Evolutionary conservation across 192 early-diverging fungal genomes (phyloP), one percentile per base, ranked within the genome.

Genomic region (Backusella morwellensis): DNA sequence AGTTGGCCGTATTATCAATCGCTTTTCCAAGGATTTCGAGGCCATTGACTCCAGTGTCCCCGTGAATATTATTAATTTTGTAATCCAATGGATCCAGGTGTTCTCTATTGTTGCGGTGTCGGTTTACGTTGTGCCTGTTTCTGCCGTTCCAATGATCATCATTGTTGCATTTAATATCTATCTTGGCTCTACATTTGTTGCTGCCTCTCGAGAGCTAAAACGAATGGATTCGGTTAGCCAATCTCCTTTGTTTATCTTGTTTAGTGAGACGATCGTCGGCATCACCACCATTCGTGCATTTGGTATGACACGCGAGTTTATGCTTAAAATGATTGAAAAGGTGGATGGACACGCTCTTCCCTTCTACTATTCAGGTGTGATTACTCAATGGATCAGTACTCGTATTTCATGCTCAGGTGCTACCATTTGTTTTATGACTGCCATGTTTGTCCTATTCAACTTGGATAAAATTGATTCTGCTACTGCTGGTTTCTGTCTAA

Each of bases 11-110:
- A 91, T 97, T 21, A 88, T 97, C 77, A 98, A 97, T 82, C 86
- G 97, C 35, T 96, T 95, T 77, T 91, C 93, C 9, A 92, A 93
- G 54, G 95, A 98, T 81, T 91, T 97, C 78, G 91, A 91, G 47
- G 85, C 89, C 2, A 82, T 97, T 72, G 95, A 97, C 76, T 86
- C 86, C 8, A 66, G 47, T 2, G 80, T 91, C 63, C 84, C 89
- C 40, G 78, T 83, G 29, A 78, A 80, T 42, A 76, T 92, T 47
- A 81, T 80, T 35, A 84, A 75, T 54, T 89, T 89, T 50, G 9
- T 90, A 41, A 35, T 66, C 17, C 77, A 90, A 66, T 50, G 80
- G 26, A 63, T 93, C 35, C 83, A 73, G 9, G 82, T 87, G 15
- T 52, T 86, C 41, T 80, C 86, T 5, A 81, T 91, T 7, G 76